These are phyloP conservation scores for Xylaria sp. DNA, from an alignment of 2,329 filamentous ascomycete species.

Conservation along the genomic window DNA sequence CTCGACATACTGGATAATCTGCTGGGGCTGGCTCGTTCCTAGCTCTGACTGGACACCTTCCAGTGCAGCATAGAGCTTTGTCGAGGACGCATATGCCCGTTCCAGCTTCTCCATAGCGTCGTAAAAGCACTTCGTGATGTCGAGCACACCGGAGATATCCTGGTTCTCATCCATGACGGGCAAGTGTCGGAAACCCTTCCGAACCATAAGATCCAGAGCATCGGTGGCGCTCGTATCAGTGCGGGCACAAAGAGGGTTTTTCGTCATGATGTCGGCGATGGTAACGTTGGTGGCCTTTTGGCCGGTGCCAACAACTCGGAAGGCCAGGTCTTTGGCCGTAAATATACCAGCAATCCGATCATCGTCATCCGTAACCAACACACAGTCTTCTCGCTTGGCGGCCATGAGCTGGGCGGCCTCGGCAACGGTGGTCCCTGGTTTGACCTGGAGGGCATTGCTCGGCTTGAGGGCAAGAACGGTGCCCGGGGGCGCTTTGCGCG, in stretches of 20 bases:
- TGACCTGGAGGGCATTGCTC: constrained; percentile 95
- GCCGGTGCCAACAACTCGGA: constrained; percentile 90
- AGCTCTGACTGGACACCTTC: constrained; percentile 98
- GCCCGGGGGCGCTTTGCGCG: constrained; percentile 91
- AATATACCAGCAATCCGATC: constrained; percentile 98
- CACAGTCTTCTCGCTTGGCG: constrained; percentile 96
- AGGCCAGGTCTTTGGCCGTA: constrained; percentile 97
- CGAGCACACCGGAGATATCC: constrained; percentile 95
- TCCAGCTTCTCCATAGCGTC: constrained; percentile 99
- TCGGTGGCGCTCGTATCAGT: constrained; percentile 98
- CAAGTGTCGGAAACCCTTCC: constrained; percentile 95
- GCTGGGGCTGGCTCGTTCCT: constrained; percentile 92
- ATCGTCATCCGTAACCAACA: constrained; percentile 95
- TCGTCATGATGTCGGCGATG: constrained; percentile 99
- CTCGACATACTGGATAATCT: constrained; percentile 99
- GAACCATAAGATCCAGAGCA: constrained; percentile 95
- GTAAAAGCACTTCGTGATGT: constrained; percentile 99
- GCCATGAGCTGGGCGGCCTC: constrained; percentile 99
- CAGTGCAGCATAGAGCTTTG: constrained; percentile 94
- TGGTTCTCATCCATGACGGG: constrained; percentile 99
- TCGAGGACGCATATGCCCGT: constrained; percentile 95
- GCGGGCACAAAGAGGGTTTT: constrained; percentile 95
- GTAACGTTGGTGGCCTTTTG: constrained; percentile 87
- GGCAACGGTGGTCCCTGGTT: constrained; percentile 88
- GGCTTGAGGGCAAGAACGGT: constrained; percentile 95